Percentiles rank a stretch among this genome's conserved stretches.
Conservation (phyloP, 495 filamentous ascomycete genomes). For the Pseudoneurospora amorphoporcata region DNA sequence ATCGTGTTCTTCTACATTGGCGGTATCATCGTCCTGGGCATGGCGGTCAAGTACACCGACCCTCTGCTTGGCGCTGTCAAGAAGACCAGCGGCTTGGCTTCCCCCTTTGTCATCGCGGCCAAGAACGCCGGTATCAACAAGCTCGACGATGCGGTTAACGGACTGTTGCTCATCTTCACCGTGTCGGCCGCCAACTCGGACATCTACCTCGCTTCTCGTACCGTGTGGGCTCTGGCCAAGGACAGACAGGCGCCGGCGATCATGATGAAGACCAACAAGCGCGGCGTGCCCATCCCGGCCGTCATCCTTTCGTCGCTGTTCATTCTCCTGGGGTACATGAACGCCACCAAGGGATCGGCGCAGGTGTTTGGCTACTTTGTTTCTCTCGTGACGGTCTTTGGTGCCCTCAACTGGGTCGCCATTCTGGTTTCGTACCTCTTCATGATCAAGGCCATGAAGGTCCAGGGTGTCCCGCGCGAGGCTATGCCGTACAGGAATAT, state of each 20-base stretch:
- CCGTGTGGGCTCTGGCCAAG: constrained; percentile 66
- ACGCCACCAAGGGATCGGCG: constrained; percentile 55
- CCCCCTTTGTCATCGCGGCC: constrained; percentile 57
- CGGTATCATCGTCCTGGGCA: constrained; percentile 60
- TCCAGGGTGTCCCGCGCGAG: constrained; percentile 55
- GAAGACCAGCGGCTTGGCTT: constrained; percentile 42
- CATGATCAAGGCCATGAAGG: constrained; percentile 64
- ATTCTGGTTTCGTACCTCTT: constrained; percentile 73
- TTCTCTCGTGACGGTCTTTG: constrained; percentile 72
- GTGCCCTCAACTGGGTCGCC: constrained; percentile 74
- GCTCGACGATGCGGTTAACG: constrained; percentile 68
- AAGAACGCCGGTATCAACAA: constrained; percentile 52
- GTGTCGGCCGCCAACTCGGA: constrained; percentile 71
- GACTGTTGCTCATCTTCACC: constrained; percentile 68
- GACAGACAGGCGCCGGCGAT: constrained; percentile 67
- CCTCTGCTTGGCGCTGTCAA: constrained; percentile 45
- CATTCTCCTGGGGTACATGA: constrained; percentile 66
- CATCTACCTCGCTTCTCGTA: constrained; percentile 75
- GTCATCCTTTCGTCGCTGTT: constrained; percentile 52
- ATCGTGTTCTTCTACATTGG: constrained; percentile 68
- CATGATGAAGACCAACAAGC: constrained; percentile 57
- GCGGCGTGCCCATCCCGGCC: constrained; percentile 66
- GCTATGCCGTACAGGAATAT: constrained; percentile 65
- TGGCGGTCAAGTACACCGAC: constrained; percentile 53
- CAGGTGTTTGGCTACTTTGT: constrained; percentile 78